Percentiles rank a stretch among this genome's conserved stretches.
Evolutionary conservation across 768 basidiomycete species (phyloP).

Genomic region (Lactarius vividus): DNA sequence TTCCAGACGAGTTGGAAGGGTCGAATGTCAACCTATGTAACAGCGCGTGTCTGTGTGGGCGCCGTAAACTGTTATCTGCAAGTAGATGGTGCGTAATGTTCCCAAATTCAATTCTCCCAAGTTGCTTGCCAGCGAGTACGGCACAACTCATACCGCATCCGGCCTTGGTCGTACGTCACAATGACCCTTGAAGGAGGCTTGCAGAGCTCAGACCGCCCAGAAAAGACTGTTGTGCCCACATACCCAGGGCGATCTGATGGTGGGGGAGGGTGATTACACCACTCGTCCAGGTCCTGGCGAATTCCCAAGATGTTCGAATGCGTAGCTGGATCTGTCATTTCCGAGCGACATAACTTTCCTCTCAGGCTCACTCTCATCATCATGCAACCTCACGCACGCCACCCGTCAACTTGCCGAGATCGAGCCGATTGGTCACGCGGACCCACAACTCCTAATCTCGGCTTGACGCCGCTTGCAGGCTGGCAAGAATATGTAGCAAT

Average conservation of each 20-base stretch:
- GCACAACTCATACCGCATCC: slow-evolving; percentile 14
- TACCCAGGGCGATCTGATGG: background rate
- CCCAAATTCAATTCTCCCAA: background rate
- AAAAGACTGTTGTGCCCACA: slow-evolving; percentile 3
- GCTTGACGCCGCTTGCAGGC: background rate
- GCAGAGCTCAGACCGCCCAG: background rate
- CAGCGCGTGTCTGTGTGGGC: background rate
- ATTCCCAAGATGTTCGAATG: slow-evolving; percentile 24
- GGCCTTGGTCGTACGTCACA: slow-evolving; percentile 19
- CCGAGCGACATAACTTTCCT: slow-evolving; percentile 20
- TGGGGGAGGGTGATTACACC: background rate
- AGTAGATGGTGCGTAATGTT: slow-evolving; percentile 12
- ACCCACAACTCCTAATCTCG: background rate
- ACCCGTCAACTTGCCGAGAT: slow-evolving; percentile 18
- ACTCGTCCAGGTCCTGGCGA: slow-evolving; percentile 5
- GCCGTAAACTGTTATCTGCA: slow-evolving; percentile 8
- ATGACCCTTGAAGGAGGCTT: slow-evolving; percentile 21
- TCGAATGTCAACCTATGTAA: background rate
- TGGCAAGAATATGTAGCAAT: background rate
- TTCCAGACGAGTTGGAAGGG: slow-evolving; percentile 1
- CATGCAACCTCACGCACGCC: slow-evolving; percentile 21
- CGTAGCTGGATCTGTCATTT: slow-evolving; percentile 21
- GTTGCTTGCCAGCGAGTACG: slow-evolving; percentile 14
- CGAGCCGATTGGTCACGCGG: slow-evolving; percentile 18
- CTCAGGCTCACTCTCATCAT: background rate